Conservation (phyloP, 164 flowering plant species). For the Echeveria elegans region DNA sequence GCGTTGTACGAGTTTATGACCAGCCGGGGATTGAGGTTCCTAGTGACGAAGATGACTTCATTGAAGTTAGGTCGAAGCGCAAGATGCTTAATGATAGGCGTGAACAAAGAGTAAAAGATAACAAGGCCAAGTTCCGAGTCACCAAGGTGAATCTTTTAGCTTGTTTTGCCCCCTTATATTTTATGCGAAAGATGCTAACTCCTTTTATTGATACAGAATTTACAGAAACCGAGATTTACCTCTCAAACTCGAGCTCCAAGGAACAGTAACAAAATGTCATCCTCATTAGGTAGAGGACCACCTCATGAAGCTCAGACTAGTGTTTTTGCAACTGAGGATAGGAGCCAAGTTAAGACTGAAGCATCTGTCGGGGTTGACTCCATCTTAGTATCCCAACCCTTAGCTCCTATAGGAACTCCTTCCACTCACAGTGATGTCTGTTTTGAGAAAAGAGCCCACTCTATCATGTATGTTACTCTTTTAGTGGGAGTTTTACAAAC, state of each 20-base stretch:
- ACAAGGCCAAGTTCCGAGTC: slow-evolving; percentile 59
- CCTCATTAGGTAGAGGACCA: slow-evolving; percentile 30
- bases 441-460: slow-evolving; percentile 33
- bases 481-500: background rate
- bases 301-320: slow-evolving; percentile 22
- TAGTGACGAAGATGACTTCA: slow-evolving; percentile 98
- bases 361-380: slow-evolving; percentile 33
- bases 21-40: slow-evolving; percentile 95
- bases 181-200: background rate
- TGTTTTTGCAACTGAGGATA: slow-evolving; percentile 28
- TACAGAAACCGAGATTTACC: slow-evolving; percentile 41
- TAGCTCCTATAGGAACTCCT: slow-evolving; percentile 86
- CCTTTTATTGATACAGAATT: slow-evolving; percentile 32
- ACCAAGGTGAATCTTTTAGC: slow-evolving; percentile 41
- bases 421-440: slow-evolving; percentile 38
- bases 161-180: background rate
- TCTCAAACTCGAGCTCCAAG: slow-evolving; percentile 29
- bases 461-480: slow-evolving; percentile 32
- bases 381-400: slow-evolving; percentile 33
- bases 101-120: slow-evolving; percentile 90
- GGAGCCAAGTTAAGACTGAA: slow-evolving; percentile 27
- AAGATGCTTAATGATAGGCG: slow-evolving; percentile 95
- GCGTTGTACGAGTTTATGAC: slow-evolving; percentile 76
- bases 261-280: slow-evolving; percentile 25
- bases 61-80: slow-evolving; percentile 94